Percentiles rank a stretch among this genome's conserved stretches.
phyloP scores from a whole-genome alignment of 2,329 filamentous ascomycete species.

The Fusarium clavum region DNA sequence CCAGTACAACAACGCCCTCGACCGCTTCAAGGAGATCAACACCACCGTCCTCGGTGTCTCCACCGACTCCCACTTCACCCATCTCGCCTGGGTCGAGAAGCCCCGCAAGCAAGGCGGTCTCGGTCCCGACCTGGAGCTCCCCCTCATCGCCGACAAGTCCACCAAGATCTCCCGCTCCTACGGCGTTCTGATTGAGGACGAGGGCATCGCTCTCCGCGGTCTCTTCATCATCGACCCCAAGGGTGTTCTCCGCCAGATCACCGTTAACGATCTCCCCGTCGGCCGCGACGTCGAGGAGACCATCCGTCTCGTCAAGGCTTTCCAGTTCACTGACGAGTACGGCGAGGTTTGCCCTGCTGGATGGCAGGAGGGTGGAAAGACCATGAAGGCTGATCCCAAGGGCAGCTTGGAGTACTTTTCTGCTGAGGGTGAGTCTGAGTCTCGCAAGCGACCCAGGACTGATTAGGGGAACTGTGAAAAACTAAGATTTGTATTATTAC shows the following conservation, averaged over 20 bases:
- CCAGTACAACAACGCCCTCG: slow-evolving; percentile 71
- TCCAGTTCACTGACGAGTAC: slow-evolving; percentile 87
- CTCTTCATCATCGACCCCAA: slow-evolving; percentile 75
- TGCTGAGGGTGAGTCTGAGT: slow-evolving; percentile 44
- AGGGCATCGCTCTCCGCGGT: slow-evolving; percentile 71
- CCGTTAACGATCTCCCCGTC: slow-evolving; percentile 73
- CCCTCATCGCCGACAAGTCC: slow-evolving; percentile 71
- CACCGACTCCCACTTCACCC: slow-evolving; percentile 70
- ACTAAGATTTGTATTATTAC: slow-evolving; percentile 37
- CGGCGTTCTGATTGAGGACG: slow-evolving; percentile 72
- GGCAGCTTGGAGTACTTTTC: slow-evolving; percentile 62
- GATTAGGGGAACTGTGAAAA: slow-evolving; percentile 12
- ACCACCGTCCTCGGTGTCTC: slow-evolving; percentile 70
- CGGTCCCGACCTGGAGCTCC: slow-evolving; percentile 68
- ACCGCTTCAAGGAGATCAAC: slow-evolving; percentile 69
- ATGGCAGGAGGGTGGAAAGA: slow-evolving; percentile 61
- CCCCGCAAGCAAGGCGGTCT: slow-evolving; percentile 71
- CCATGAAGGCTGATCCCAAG: slow-evolving; percentile 65
- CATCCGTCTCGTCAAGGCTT: slow-evolving; percentile 75
- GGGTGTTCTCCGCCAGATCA: slow-evolving; percentile 70
- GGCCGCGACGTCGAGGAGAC: slow-evolving; percentile 74
- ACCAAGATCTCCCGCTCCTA: slow-evolving; percentile 70
- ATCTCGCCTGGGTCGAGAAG: slow-evolving; percentile 68
- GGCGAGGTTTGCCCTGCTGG: slow-evolving; percentile 76
- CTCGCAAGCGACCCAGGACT: slow-evolving; percentile 37